Conservation (phyloP, 202 grass and related monocot genomes). For the Bolboschoenoplectus hybrid region DNA sequence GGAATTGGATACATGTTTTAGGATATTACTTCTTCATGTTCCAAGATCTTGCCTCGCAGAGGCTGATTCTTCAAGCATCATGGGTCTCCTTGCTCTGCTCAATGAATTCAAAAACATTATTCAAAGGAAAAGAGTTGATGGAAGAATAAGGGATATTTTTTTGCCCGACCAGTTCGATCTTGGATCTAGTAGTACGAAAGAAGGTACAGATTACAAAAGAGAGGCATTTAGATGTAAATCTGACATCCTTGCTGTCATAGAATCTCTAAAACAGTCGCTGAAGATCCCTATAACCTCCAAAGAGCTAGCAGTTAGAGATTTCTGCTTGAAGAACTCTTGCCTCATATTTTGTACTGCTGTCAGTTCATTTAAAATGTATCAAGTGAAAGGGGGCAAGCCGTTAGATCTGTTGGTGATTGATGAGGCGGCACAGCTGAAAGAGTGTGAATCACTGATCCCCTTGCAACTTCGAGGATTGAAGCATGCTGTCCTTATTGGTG, state of each 20-base stretch:
- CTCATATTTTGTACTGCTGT: slow-evolving; percentile 60
- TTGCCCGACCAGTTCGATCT: neutral
- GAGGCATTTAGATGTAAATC: slow-evolving; percentile 33
- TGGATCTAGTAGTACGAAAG: neutral
- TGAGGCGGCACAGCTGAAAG: slow-evolving; percentile 75
- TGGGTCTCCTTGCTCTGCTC: slow-evolving; percentile 43
- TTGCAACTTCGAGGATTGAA: slow-evolving; percentile 50
- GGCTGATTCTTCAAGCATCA: slow-evolving; percentile 42
- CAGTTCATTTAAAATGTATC: slow-evolving; percentile 38
- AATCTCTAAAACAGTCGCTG: slow-evolving; percentile 33
- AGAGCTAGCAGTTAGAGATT: neutral
- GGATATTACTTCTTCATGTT: slow-evolving; percentile 46
- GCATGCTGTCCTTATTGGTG: slow-evolving; percentile 72
- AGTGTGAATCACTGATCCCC: slow-evolving; percentile 73
- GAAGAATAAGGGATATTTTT: slow-evolving; percentile 42
- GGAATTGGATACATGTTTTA: slow-evolving; percentile 41
- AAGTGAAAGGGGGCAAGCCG: neutral
- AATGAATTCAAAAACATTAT: slow-evolving; percentile 45
- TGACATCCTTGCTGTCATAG: slow-evolving; percentile 33
- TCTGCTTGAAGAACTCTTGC: slow-evolving; percentile 45
- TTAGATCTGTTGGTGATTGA: slow-evolving; percentile 74
- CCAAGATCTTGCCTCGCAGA: slow-evolving; percentile 39
- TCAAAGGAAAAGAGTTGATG: neutral
- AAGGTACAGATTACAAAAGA: neutral
- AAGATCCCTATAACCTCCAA: slow-evolving; percentile 40